Evolutionary conservation across 1,284 basidiomycete species (phyloP).

Genomic region (Fomitopsis schrenkii): DNA sequence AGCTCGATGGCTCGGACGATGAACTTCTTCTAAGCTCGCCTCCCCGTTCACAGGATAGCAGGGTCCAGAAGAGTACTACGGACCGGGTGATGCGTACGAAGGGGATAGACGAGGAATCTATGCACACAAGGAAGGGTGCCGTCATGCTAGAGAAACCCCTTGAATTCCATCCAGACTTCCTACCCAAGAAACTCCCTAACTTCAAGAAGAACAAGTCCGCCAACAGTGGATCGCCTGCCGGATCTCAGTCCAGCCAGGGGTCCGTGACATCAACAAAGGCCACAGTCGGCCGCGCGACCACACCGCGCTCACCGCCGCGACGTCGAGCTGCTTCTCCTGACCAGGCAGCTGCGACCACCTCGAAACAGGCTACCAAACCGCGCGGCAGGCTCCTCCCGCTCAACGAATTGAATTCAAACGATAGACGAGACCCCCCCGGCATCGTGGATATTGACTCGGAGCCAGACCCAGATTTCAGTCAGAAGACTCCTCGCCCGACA

Average conservation of each 20-base stretch:
- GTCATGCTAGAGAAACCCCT: background rate
- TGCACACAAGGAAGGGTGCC: background rate
- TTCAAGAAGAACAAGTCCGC: slow-evolving; percentile 8
- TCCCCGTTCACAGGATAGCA: background rate
- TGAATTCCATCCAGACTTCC: background rate
- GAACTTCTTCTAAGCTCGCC: slow-evolving; percentile 13
- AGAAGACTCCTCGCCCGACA: slow-evolving; percentile 13
- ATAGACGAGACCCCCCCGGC: background rate
- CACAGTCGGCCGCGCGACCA: background rate
- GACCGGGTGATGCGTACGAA: background rate
- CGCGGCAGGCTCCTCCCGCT: background rate
- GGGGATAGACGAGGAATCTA: background rate
- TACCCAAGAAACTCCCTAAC: background rate
- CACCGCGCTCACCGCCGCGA: background rate
- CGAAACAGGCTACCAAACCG: background rate
- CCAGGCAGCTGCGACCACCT: background rate
- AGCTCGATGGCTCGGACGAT: slow-evolving; percentile 5
- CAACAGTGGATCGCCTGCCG: background rate
- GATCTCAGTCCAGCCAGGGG: background rate
- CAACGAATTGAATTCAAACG: slow-evolving; percentile 1
- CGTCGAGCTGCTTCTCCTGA: background rate
- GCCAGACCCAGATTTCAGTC: slow-evolving; percentile 1
- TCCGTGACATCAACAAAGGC: background rate
- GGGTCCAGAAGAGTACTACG: no score
- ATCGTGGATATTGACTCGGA: background rate